Percentiles rank a stretch among this genome's conserved stretches.
These are phyloP conservation scores for Nemania sp. DNA, from an alignment of 2,329 filamentous ascomycete genomes.

Conservation along the genomic window DNA sequence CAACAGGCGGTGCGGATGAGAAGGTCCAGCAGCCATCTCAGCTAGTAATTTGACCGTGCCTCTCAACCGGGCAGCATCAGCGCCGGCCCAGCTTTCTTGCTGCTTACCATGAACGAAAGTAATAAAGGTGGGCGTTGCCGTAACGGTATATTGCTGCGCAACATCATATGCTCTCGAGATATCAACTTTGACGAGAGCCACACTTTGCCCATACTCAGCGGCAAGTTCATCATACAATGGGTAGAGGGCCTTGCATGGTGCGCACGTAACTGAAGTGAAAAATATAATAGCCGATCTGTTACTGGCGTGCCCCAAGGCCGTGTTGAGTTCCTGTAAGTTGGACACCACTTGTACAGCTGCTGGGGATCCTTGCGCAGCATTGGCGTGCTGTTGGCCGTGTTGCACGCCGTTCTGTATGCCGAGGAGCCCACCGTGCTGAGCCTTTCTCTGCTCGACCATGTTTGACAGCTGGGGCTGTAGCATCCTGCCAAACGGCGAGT, in stretches of 20 bases:
- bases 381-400: slow-evolving; percentile 37
- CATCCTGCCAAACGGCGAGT: slow-evolving; percentile 88
- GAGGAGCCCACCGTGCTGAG: slow-evolving; percentile 55
- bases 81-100: slow-evolving; percentile 80
- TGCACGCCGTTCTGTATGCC: slow-evolving; percentile 49
- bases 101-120: slow-evolving; percentile 79
- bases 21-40: slow-evolving; percentile 69
- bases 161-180: slow-evolving; percentile 69
- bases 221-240: slow-evolving; percentile 82
- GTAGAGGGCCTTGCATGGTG: slow-evolving; percentile 82
- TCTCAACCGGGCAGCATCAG: slow-evolving; percentile 68
- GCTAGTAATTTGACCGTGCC: slow-evolving; percentile 75
- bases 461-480: slow-evolving; percentile 71
- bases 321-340: slow-evolving; percentile 63
- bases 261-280: slow-evolving; percentile 88
- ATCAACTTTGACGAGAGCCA: slow-evolving; percentile 81
- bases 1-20: slow-evolving; percentile 75
- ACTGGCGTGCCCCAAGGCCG: slow-evolving; percentile 61
- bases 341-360: slow-evolving; percentile 63
- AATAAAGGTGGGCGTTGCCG: slow-evolving; percentile 85
- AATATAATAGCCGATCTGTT: slow-evolving; percentile 80
- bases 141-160: slow-evolving; percentile 67
- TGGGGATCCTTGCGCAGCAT: slow-evolving; percentile 27
- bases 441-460: slow-evolving; percentile 54
- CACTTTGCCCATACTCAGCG: slow-evolving; percentile 69